Percentiles rank a stretch among this genome's conserved stretches.
These are phyloP conservation scores for Pichia ethanolica DNA, from an alignment of 805 yeast species.

Conservation along the genomic window DNA sequence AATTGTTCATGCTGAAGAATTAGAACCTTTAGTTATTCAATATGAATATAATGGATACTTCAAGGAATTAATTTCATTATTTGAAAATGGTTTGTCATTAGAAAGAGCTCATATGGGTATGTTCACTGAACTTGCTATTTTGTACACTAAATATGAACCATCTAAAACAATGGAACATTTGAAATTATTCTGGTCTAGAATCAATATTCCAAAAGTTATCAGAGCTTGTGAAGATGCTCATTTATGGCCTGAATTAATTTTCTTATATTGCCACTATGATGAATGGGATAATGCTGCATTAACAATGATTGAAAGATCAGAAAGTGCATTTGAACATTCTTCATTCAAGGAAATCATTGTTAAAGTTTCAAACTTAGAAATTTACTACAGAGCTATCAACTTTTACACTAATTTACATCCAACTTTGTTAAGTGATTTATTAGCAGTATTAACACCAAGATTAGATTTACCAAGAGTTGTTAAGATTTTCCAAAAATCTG, in stretches of 20 bases:
- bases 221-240: slow-evolving; percentile 91
- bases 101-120: slow-evolving; percentile 99
- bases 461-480: slow-evolving; percentile 93
- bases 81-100: slow-evolving; percentile 91
- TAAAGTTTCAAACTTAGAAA: slow-evolving; percentile 92
- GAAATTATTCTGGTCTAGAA: slow-evolving; percentile 96
- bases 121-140: slow-evolving; percentile 92
- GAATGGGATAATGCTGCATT: slow-evolving; percentile 99
- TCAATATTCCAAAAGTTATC: slow-evolving; percentile 94
- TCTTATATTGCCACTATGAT: slow-evolving; percentile 95
- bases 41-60: slow-evolving; percentile 90
- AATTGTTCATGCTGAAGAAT: slow-evolving; percentile 95
- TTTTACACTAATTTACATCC: slow-evolving; percentile 93
- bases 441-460: slow-evolving; percentile 78
- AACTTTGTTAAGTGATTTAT: slow-evolving; percentile 75
- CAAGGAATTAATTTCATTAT: slow-evolving; percentile 82
- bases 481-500: slow-evolving; percentile 88
- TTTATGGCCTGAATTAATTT: slow-evolving; percentile 92
- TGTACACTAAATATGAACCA: slow-evolving; percentile 87
- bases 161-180: slow-evolving; percentile 91
- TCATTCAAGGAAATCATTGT: slow-evolving; percentile 92
- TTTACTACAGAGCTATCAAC: slow-evolving; percentile 93
- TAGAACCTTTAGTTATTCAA: slow-evolving; percentile 77
- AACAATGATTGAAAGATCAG: slow-evolving; percentile 91
- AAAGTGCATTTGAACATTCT: slow-evolving; percentile 86